Evolutionary conservation across 345 rosid genomes (phyloP), one percentile per base, ranked within the genome.

Genomic region (Brassica rapa): DNA sequence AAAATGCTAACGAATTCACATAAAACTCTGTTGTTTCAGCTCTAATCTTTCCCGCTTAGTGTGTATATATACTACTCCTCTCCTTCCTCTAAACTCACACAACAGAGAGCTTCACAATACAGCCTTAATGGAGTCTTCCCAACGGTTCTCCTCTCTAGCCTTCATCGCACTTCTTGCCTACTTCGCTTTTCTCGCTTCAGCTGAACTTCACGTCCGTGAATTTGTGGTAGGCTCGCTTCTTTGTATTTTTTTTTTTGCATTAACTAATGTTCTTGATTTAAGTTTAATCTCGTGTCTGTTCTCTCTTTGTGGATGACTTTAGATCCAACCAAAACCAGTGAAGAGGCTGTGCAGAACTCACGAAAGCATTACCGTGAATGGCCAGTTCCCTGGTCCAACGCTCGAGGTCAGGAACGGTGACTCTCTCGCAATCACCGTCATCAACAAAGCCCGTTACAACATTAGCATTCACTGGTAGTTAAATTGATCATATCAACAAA

Each of bases 341-440:
- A 88, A 83, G 88, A 91, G 91, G 93, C 86, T 94, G 87, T 94
- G 98, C 94, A 92, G 90, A 85, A 92, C 94, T 73, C 97, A 86
- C 66, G 77, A 76, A 80, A 86, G 63, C 10, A 83, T 94, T 25
- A 86, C 91, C 0, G 98, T 90, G 49, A 94, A 92, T 25, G 98
- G 97, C 23, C 93, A 84, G 59, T 86, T 84, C 76, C 98, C 97
- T 16, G 98, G 97, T 70, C 97, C 98, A 69, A 85, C 89, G 6
- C 78, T 92, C 37, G 86, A 86, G 69, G 96, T 89, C 62, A 82
- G 91, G 68, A 84, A 94, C 24, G 98, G 98, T 0, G 98, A 94
- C 64, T 56, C 87, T 32, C 80, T 94, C 5, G 85, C 87, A 21
- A 88, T 94, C 83, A 93, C 67, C 23, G 90, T 89, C 37, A 86